Evolutionary conservation across 495 filamentous ascomycete species (phyloP).

Genomic region (Aspergillus mulundensis): DNA sequence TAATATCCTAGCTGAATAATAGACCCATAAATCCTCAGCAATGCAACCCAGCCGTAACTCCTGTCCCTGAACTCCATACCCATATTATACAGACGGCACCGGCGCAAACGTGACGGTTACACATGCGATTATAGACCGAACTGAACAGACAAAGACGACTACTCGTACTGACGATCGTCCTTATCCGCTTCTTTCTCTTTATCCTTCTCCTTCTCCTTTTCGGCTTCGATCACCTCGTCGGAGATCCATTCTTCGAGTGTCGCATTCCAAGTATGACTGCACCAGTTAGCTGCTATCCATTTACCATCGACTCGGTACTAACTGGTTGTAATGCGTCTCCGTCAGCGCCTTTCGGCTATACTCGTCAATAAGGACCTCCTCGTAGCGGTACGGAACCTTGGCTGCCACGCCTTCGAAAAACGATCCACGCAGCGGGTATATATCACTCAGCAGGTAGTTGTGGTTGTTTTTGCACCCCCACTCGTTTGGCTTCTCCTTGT

Average conservation of each 20-base stretch:
- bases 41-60: neutral
- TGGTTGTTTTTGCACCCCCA: constrained; percentile 84
- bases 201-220: neutral
- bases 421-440: constrained; percentile 53
- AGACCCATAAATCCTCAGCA: neutral
- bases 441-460: constrained; percentile 52
- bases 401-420: constrained; percentile 58
- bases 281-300: constrained; percentile 7
- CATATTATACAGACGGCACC: neutral
- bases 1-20: neutral
- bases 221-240: constrained; percentile 20
- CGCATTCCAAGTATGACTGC: constrained; percentile 34
- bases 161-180: constrained; percentile 28
- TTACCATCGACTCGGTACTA: constrained; percentile 19
- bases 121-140: neutral
- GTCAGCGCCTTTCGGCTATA: constrained; percentile 52
- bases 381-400: constrained; percentile 60
- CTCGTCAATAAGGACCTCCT: constrained; percentile 55
- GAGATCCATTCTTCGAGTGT: constrained; percentile 31
- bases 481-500: constrained; percentile 58
- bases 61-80: neutral
- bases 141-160: neutral
- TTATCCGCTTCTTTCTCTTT: constrained; percentile 13
- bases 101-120: too few relatives aligned
- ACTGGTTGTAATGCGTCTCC: constrained; percentile 50